Evolutionary conservation across 345 rosid species (phyloP), one percentile per base, ranked within the genome.

Genomic region (Gossypium raimondii): DNA sequence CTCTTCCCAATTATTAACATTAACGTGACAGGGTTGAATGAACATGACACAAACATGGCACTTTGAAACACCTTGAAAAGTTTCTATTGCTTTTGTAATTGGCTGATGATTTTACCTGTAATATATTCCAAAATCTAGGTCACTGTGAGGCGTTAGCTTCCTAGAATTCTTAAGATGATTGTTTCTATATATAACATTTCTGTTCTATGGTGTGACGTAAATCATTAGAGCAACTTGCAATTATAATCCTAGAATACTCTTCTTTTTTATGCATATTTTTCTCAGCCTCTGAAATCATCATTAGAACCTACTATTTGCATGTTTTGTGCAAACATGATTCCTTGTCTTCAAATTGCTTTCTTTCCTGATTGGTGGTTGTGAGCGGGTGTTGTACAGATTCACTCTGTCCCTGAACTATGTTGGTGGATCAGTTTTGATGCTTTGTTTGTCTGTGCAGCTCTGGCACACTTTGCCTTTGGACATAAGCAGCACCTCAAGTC

Each of bases 401-500:
- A 18, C 57, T 52, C 9, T 64, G 72, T 70, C 60, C 73, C 24
- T 70, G 72, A 51, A 72, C 65, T 76, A 55, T 74, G 29, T 67
- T 18, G 53, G 20, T 25, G 69, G 34, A 69, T 67, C 63, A n/a
- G 14, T 6, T 56, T 58, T 72, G 64, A 62, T 67, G 76, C 59
- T 76, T 73, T 72, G 77, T 64, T 58, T 82, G 64, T 76, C 74
- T 80, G 66, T 60, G 70, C 98, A 96, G 99, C 99, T 82, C 84
- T 96, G 48, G 98, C 97, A 61, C 97, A 93, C 73, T 90, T 96
- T 86, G 92, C 98, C 75, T 93, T 90, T 80, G 94, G 94, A 82
- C 98, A 96, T 84, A 96, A 92, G 84, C 89, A 92, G 78, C 93
- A 90, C 80, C 92, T 93, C 38, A 93, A 96, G 88, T 84, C 88